A percentile compares a stretch with the other conserved stretches of the same genome.
These are phyloP conservation scores for Caloboletus firmus DNA, from an alignment of 1,284 basidiomycete species.

Conservation along the genomic window DNA sequence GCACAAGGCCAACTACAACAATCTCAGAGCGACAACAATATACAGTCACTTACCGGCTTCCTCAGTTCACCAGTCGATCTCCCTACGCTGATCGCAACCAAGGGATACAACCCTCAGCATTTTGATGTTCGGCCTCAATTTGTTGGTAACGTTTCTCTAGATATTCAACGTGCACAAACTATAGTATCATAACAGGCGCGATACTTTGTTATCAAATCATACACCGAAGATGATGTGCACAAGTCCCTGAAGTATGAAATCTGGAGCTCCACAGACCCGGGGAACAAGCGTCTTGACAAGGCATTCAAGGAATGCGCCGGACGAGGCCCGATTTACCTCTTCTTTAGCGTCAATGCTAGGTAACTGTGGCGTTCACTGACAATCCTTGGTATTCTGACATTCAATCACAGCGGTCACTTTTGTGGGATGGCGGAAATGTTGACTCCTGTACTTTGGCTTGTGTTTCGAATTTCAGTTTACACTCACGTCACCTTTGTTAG, in stretches of 20 bases:
- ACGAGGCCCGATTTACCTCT: conserved; percentile 89
- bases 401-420: conserved; percentile 77
- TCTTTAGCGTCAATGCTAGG: conserved; percentile 95
- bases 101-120: conserved; percentile 87
- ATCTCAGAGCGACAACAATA: conserved; percentile 31
- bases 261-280: conserved; percentile 94
- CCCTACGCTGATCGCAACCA: conserved; percentile 79
- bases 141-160: conserved; percentile 45
- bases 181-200: conserved; percentile 57
- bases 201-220: conserved; percentile 96
- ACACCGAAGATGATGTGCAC: conserved; percentile 97
- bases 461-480: neutral
- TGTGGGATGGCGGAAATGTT: conserved; percentile 97
- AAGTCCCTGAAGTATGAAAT: conserved; percentile 96
- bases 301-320: conserved; percentile 89
- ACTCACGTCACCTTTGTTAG: conserved; percentile 31
- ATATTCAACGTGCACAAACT: neutral
- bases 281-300: conserved; percentile 93
- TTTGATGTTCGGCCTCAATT: conserved; percentile 82
- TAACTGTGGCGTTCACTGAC: conserved; percentile 25
- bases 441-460: conserved; percentile 59
- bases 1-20: conserved; percentile 34
- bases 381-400: conserved; percentile 4
- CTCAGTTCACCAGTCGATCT: conserved; percentile 74
- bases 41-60: conserved; percentile 45